Percentiles rank a stretch among this genome's conserved stretches.
Evolutionary conservation across 306 rosid genomes (phyloP).

Genomic region (Arachis stenosperma): DNA sequence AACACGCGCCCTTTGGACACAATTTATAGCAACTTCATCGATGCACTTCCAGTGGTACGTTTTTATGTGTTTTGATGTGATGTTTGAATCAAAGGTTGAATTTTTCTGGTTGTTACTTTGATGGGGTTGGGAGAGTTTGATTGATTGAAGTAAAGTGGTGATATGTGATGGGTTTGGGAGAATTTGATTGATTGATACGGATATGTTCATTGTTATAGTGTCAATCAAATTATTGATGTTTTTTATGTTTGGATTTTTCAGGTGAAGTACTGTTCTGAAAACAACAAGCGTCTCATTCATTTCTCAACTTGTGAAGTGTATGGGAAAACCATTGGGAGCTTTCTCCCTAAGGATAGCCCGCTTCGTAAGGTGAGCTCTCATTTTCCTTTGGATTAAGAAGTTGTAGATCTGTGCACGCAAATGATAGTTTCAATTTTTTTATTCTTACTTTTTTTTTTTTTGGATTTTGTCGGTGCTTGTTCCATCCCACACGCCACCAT

Average conservation of each 20-base stretch:
- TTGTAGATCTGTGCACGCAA: slow-evolving; percentile 18
- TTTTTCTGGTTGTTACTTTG: not conserved
- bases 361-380: slow-evolving; percentile 71
- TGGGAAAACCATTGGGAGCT: slow-evolving; percentile 92
- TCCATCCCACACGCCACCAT: not conserved
- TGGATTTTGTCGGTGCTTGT: slow-evolving; percentile 35
- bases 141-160: slow-evolving; percentile 4
- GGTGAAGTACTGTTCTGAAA: slow-evolving; percentile 94
- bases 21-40: slow-evolving; percentile 92
- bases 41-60: slow-evolving; percentile 90
- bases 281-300: slow-evolving; percentile 85
- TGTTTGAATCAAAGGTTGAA: slow-evolving; percentile 1
- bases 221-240: not conserved
- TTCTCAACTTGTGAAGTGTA: slow-evolving; percentile 97
- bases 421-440: not conserved
- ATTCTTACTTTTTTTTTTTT: not conserved
- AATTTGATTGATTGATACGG: slow-evolving; percentile 26
- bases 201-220: not conserved
- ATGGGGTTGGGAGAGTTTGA: not conserved
- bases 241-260: slow-evolving; percentile 16
- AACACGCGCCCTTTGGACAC: slow-evolving; percentile 93
- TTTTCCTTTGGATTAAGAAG: not conserved
- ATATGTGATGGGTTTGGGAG: slow-evolving; percentile 16
- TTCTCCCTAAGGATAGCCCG: slow-evolving; percentile 89
- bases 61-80: not conserved